Conservation (phyloP, 768 basidiomycete genomes). For the Mycena rosella region DNA sequence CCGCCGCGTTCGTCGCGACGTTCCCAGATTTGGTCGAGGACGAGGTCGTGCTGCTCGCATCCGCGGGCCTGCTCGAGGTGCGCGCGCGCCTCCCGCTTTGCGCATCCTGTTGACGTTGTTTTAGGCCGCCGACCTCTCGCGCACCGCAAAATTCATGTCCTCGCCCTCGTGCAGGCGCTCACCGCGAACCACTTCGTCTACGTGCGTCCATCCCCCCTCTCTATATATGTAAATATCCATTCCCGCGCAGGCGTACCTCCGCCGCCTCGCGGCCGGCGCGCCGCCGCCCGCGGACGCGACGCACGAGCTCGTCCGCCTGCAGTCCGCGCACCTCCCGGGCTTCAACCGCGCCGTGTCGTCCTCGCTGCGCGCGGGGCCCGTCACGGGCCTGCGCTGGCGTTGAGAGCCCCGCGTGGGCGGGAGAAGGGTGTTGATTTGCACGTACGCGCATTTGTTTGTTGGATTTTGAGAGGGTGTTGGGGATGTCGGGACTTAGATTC, state of each 20-base stretch:
- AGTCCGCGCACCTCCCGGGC: slow-evolving; percentile 81
- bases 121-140: slow-evolving; percentile 75
- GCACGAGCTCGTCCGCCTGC: slow-evolving; percentile 76
- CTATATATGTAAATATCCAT: slow-evolving; percentile 14
- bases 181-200: slow-evolving; percentile 73
- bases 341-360: slow-evolving; percentile 85
- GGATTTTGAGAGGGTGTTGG: too few species aligned
- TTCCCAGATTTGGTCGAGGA: slow-evolving; percentile 80
- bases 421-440: slow-evolving; percentile 71
- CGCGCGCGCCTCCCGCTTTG: slow-evolving; percentile 16
- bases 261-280: slow-evolving; percentile 24
- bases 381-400: slow-evolving; percentile 72
- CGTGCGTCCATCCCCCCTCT: slow-evolving; percentile 50
- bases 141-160: slow-evolving; percentile 83
- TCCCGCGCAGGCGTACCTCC: slow-evolving; percentile 32
- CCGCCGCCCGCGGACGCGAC: background rate
- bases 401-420: slow-evolving; percentile 60
- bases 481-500: too few species aligned
- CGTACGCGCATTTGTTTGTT: slow-evolving; percentile 46
- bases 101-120: background rate
- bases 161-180: slow-evolving; percentile 76
- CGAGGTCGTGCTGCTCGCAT: slow-evolving; percentile 75
- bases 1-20: slow-evolving; percentile 75
- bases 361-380: slow-evolving; percentile 77
- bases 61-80: slow-evolving; percentile 78